Conservation (phyloP, 2,329 filamentous ascomycete genomes). For the Torrubiellomyces zombiae region DNA sequence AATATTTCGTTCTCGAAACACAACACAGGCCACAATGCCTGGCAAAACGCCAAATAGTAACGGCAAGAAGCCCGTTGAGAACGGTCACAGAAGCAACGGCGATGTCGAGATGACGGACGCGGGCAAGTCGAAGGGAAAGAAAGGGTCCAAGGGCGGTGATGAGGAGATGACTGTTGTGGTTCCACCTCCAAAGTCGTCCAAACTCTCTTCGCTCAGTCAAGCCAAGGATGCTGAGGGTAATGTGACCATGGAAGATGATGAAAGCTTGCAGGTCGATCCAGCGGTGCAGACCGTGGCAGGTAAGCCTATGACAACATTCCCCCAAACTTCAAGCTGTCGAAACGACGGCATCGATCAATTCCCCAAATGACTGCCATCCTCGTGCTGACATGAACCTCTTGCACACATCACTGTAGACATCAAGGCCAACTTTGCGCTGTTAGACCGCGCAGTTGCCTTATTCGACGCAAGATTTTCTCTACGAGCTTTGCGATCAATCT, state of each 20-base stretch:
- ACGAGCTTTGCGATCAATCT: conserved; percentile 85
- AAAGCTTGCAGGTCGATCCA: conserved; percentile 41
- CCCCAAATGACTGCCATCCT: too few relatives aligned
- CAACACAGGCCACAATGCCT: conserved; percentile 34
- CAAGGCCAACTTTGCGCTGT: conserved; percentile 78
- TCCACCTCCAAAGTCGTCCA: conserved; percentile 50
- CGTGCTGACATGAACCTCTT: conserved; percentile 6
- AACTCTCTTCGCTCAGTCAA: conserved; percentile 38
- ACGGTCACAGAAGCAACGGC: conserved; percentile 43
- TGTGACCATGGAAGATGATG: conserved; percentile 47
- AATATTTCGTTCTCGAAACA: too few relatives aligned
- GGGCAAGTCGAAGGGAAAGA: conserved; percentile 50
- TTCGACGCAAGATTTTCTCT: conserved; percentile 95
- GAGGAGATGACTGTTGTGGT: conserved; percentile 73
- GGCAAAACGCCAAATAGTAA: conserved; percentile 58
- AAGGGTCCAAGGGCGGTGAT: conserved; percentile 47
- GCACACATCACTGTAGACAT: conserved; percentile 49
- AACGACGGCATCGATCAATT: too few relatives aligned
- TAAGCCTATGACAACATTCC: too few relatives aligned
- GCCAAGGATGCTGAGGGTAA: conserved; percentile 49
- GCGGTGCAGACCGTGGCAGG: conserved; percentile 42
- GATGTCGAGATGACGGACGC: conserved; percentile 59
- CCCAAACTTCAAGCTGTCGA: too few relatives aligned
- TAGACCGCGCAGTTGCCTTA: conserved; percentile 79
- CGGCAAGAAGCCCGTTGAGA: conserved; percentile 53